Base-by-base conservation (phyloP, 768 basidiomycete species). In the Suillus luteus region DNA sequence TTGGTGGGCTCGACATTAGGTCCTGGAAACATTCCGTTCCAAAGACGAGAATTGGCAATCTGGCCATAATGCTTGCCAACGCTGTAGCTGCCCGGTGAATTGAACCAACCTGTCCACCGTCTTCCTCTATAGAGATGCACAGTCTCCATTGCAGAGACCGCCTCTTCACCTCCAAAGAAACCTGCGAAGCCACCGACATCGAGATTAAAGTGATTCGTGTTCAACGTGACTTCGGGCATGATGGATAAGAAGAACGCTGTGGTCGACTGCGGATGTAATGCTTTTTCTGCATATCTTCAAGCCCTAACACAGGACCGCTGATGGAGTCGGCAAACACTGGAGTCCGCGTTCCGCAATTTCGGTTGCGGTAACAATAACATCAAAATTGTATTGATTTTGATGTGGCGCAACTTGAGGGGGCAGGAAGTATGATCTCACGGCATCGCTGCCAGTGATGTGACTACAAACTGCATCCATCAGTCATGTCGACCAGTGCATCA, bases 151-250 rank as follows among this genome's bases (percentile, higher is more conserved):
- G 77, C 77, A 10, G 78, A 69, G 27, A 79, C 71, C 3, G 77
- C 78, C 43, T 79, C 77, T 41, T 78, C 76, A 9, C 77, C 78
- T 60, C 78, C 78, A 38, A 78, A 78, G 51, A 78, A 74, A 5
- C 77, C 76, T 8, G 73, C 77, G 11, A 78, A 69, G 6, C 78
- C 77, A 22, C 73, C 70, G 1, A 71, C 49, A 60, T 78, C 68
- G 37, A 77, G 73, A 5, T 6, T 67, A 59, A 74, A 74, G 2
- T 37, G 57, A 1, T 49, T 11, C 1, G 57, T 52, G 7, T 55
- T 64, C 11, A 68, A 27, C 33, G 60, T 64, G 12, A 68, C 63
- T 35, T 5, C 7, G 57, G 57, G 57, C 57, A 58, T 62, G 64
- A n/a, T 1, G 17, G 7, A 22, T 8, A 1, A 55, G 1, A 61